Base-by-base conservation (phyloP, 2,329 filamentous ascomycete species). In the Pseudocercospora cruenta region DNA sequence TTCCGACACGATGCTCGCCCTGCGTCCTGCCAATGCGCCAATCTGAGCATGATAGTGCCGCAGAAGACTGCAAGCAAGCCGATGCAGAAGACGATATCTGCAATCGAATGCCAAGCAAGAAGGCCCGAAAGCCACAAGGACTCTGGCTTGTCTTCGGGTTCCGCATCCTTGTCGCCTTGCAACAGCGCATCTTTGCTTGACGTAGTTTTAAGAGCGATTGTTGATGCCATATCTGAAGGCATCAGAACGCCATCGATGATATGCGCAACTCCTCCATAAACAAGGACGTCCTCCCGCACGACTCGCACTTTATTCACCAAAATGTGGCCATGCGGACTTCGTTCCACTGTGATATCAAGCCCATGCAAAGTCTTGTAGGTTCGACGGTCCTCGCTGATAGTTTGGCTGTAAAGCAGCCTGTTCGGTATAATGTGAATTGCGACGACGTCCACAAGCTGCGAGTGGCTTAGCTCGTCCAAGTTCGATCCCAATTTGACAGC, bases 231-330 rank as follows among this genome's bases (percentile, higher is more conserved):
- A 5, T 21, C 22, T 21, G 16, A 10, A 51, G 66, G 63, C 2
- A 64, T 31, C 7, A 66, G 36, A 26, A 62, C 63, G 8, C 22
- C 60, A 33, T 66, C 64, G 14, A 68, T 71, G 62, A 71, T 39
- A 60, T 70, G 68, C 24, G 69, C 66, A 8, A 71, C 69, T 21
- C 69, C 69, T 6, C 69, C 69, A 58, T 69, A 71, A 16, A 67
- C 53, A 26, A 69, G 60, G 8, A 71, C 55, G 26, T 71, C 69
- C n/a, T 67, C 49, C 24, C 62, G 62, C 45, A 71, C 53, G 24
- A 68, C 55, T 47, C 57, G 53, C 3, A 58, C 60, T 14, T 58
- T 61, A 39, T 68, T 67, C 12, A 71, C 69, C 22, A 55, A 61
- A 9, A 68, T 51, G 26, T 64, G 43, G 26, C 69, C 65, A 28